Conservation (phyloP, 2,329 filamentous ascomycete species). For the Alternaria ethzedia region DNA sequence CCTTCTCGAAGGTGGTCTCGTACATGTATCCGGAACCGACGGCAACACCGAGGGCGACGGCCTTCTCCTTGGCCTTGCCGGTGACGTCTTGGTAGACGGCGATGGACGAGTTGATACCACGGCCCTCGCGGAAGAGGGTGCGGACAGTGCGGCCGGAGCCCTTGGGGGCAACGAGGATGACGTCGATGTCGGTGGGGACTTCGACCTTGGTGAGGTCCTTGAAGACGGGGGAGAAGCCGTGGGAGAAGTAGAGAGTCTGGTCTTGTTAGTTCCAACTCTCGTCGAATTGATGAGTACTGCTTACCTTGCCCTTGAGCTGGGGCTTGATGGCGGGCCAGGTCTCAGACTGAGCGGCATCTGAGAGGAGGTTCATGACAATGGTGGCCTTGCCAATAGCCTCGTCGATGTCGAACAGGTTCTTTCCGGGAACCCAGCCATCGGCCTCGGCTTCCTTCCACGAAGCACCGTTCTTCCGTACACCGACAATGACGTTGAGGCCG, state of each 20-base stretch:
- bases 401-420: conserved; percentile 98
- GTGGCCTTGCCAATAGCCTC: conserved; percentile 93
- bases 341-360: conserved; percentile 96
- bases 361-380: conserved; percentile 99
- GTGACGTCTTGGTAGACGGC: conserved; percentile 99
- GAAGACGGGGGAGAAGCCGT: conserved; percentile 99
- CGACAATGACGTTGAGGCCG: conserved; percentile 97
- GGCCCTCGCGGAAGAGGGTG: conserved; percentile 97
- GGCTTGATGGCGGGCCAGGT: conserved; percentile 99
- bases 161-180: conserved; percentile 99
- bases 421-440: conserved; percentile 97
- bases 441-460: conserved; percentile 98
- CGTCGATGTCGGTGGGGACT: conserved; percentile 92
- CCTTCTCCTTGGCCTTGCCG: conserved; percentile 97
- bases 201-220: conserved; percentile 99
- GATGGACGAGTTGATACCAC: conserved; percentile 99
- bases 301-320: conserved; percentile 97
- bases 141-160: conserved; percentile 98
- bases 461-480: conserved; percentile 96
- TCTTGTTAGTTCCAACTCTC: conserved; percentile 11
- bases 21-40: conserved; percentile 98
- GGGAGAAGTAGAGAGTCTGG: conserved; percentile 99
- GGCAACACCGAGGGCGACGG: conserved; percentile 93
- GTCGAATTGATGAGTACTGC: conserved; percentile 28
- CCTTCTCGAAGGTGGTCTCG: conserved; percentile 99